Evolutionary conservation across 1,139 yeast species (phyloP), one percentile per base, ranked within the genome.

Genomic region (Zygoascus sp.): DNA sequence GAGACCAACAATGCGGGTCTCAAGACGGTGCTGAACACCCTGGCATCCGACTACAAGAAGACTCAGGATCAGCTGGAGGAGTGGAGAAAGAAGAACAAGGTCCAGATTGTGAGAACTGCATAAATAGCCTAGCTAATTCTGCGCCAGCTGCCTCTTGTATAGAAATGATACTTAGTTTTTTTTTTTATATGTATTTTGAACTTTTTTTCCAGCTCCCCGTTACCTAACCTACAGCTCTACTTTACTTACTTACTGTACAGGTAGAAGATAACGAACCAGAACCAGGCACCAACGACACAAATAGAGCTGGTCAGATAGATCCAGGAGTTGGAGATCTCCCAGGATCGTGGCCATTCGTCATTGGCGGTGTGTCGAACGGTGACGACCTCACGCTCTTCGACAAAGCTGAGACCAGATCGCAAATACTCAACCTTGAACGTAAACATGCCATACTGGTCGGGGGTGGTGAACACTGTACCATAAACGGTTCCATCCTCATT

Each of bases 371-470:
- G 97, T 65, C 98, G 81, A 42, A 94, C 83, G 2, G 97, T 81
- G 42, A 89, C 89, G 15, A 84, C 81, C 50, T 75, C 75, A 53
- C 77, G 75, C 59, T 83, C 87, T 16, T 73, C 72, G 51, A 92
- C 66, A 65, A 73, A 88, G 25, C 85, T 75, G 56, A 76, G 73
- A 7, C 97, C 97, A n/a, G 79, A 72, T 61, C 96, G 80, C 65
- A 79, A 78, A 71, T 90, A 90, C 59, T 84, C 84, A 44, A 86
- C 74, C 53, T 77, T 77, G 66, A 88, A 88, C 3, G 97, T 87
- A 68, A 89, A 94, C 78, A 92, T 85, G 49, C 99, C 99, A 64
- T 92, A 96, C 62, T 90, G 97, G 65, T 92, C 97, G 19, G 98
- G 98, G 42, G 89, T 69, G 47, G 76, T 76, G 67, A 94, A 88